A percentile compares a stretch with the other conserved stretches of the same genome.
Conservation (phyloP, 371 early-diverging fungal species). For the Coemansia sp. region DNA sequence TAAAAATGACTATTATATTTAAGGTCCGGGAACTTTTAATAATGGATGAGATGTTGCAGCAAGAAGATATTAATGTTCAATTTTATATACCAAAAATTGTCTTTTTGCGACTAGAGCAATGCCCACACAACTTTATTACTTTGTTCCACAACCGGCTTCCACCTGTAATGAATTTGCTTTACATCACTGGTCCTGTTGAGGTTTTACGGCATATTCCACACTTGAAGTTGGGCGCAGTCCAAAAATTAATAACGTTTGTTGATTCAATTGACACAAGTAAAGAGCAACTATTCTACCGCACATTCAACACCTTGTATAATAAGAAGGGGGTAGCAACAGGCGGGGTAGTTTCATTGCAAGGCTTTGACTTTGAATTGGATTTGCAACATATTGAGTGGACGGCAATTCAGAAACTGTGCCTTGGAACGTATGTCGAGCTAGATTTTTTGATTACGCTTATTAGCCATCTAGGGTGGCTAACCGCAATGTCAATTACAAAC, state of each 20-base stretch:
- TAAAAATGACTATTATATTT: neutral
- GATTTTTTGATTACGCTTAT: neutral
- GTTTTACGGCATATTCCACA: neutral
- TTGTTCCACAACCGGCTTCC: neutral
- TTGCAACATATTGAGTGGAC: neutral
- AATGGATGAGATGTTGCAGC: neutral
- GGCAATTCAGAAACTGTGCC: neutral
- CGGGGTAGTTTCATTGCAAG: neutral
- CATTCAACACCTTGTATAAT: neutral
- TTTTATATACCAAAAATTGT: neutral
- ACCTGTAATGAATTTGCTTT: neutral
- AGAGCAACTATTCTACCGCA: neutral
- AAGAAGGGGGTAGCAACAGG: neutral
- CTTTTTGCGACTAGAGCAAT: neutral
- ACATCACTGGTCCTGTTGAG: neutral
- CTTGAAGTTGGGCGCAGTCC: neutral
- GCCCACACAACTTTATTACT: neutral
- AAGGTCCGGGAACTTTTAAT: neutral
- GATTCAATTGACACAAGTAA: neutral
- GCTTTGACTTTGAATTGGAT: neutral
- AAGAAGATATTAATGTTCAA: neutral
- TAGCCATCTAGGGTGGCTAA: neutral
- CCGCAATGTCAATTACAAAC: neutral
- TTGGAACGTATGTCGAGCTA: neutral
- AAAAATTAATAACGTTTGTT: neutral